phyloP scores from a whole-genome alignment of 352 stramenopile species.

The Phytophthora boehmeriae region DNA sequence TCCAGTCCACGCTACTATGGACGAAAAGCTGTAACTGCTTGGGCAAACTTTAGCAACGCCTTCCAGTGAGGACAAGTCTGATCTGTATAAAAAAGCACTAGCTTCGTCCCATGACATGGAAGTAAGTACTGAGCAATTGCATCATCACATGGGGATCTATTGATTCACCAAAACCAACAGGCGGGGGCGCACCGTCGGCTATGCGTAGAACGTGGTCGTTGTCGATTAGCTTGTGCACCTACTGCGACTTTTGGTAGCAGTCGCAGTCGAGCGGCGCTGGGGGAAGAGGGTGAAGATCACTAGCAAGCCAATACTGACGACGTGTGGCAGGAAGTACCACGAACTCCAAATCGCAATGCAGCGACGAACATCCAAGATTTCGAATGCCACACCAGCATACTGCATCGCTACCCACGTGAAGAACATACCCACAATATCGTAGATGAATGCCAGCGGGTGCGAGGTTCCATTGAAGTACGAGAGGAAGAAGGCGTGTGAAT shows the following conservation, averaged over 20 bases:
- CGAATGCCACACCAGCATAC: constrained; percentile 85
- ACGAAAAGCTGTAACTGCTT: constrained; percentile 31
- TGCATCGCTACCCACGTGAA: constrained; percentile 88
- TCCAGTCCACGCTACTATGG: constrained; percentile 4
- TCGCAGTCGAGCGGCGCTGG: constrained; percentile 36
- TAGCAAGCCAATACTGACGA: constrained; percentile 63
- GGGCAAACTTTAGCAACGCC: constrained; percentile 17
- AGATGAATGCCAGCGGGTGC: constrained; percentile 78
- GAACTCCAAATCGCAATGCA: constrained; percentile 79
- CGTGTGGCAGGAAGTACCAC: constrained; percentile 84
- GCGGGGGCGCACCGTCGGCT: constrained; percentile 8
- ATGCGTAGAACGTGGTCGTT: constrained; percentile 4
- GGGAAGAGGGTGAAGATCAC: constrained; percentile 69
- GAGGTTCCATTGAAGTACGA: constrained; percentile 79
- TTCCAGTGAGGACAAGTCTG: neutral
- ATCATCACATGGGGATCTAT: constrained; percentile 16
- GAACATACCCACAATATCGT: constrained; percentile 74
- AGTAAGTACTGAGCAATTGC: constrained; percentile 1
- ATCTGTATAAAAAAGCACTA: constrained; percentile 25
- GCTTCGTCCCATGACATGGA: constrained; percentile 17
- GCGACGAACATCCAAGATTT: constrained; percentile 80
- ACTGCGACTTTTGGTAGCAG: constrained; percentile 57
- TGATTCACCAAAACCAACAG: constrained; percentile 31
- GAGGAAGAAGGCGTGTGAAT: constrained; percentile 82
- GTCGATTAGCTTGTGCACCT: constrained; percentile 13